These are phyloP conservation scores for Phialemoniopsis sp. DNA, from an alignment of 2,329 filamentous ascomycete species.

Conservation along the genomic window DNA sequence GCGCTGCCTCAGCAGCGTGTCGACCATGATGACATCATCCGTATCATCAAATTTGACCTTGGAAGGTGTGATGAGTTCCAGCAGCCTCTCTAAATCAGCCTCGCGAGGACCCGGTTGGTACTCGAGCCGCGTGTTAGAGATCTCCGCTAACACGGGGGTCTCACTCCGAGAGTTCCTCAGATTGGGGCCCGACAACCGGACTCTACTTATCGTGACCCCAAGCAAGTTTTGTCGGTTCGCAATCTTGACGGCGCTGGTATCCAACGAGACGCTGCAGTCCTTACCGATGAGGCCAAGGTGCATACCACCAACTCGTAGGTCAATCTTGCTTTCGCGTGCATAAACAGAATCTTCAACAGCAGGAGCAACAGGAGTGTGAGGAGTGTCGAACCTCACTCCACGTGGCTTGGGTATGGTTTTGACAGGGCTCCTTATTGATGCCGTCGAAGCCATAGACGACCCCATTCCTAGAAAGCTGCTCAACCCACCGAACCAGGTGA, in stretches of 20 bases:
- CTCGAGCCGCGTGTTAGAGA: conserved; percentile 66
- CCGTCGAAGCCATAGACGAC: conserved; percentile 73
- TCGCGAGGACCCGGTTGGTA: conserved; percentile 72
- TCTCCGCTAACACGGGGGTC: conserved; percentile 57
- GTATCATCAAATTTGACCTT: conserved; percentile 82
- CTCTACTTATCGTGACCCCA: conserved; percentile 68
- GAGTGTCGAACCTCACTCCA: conserved; percentile 54
- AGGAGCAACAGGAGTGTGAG: background rate
- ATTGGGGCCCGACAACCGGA: conserved; percentile 71
- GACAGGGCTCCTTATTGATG: conserved; percentile 28
- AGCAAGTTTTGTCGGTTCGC: conserved; percentile 71
- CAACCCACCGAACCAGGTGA: conserved; percentile 85
- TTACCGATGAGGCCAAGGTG: conserved; percentile 73
- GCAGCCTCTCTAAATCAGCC: conserved; percentile 72
- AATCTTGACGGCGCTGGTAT: conserved; percentile 78
- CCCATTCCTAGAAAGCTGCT: conserved; percentile 89
- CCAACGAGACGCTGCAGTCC: conserved; percentile 68
- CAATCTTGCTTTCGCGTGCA: conserved; percentile 60
- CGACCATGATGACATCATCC: conserved; percentile 91
- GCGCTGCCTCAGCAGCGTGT: conserved; percentile 82
- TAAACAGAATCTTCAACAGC: too few relatives aligned
- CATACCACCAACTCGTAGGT: conserved; percentile 72
- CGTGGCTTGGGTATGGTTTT: conserved; percentile 38
- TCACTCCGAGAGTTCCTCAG: conserved; percentile 45
- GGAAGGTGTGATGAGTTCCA: conserved; percentile 86